phyloP scores from a whole-genome alignment of 805 yeast species.

The Torulaspora delbrueckii region DNA sequence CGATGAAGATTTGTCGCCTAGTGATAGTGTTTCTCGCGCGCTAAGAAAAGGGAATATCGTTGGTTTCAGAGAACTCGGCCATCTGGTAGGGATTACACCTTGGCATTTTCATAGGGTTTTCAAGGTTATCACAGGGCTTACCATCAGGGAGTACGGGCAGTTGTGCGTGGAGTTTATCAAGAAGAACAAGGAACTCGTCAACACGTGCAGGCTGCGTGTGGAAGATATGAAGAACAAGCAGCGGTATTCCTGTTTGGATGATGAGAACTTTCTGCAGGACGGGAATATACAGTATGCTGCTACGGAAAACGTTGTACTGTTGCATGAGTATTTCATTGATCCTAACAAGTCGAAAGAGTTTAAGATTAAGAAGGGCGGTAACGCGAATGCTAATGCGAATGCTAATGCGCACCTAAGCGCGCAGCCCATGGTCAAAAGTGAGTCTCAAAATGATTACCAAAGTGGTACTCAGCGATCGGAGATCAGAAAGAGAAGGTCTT shows the following conservation, averaged over 20 bases:
- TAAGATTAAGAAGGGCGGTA: constrained; percentile 17
- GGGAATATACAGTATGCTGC: constrained; percentile 21
- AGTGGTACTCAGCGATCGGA: constrained; percentile 14
- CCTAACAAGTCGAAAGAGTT: constrained; percentile 26
- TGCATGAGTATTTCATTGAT: constrained; percentile 25
- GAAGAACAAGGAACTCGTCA: constrained; percentile 24
- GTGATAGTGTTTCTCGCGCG: constrained; percentile 17
- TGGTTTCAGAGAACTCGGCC: constrained; percentile 83
- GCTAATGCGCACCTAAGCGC: neutral
- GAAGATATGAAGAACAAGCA: constrained; percentile 12
- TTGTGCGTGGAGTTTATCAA: constrained; percentile 63
- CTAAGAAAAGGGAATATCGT: constrained; percentile 69
- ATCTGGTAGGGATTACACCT: constrained; percentile 74
- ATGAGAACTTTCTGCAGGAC: constrained; percentile 19
- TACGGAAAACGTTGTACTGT: constrained; percentile 21
- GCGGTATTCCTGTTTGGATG: constrained; percentile 21
- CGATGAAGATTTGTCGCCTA: constrained; percentile 15
- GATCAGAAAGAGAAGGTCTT: constrained; percentile 23
- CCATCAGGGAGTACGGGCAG: constrained; percentile 87
- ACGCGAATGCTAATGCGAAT: neutral
- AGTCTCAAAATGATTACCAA: neutral
- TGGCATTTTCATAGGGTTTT: constrained; percentile 94
- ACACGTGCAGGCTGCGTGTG: constrained; percentile 18
- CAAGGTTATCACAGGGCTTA: constrained; percentile 77
- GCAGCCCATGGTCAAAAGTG: neutral